A percentile compares a stretch with the other conserved stretches of the same genome.
Conservation (phyloP, 257 asterid species). For the Datura wrightii region DNA sequence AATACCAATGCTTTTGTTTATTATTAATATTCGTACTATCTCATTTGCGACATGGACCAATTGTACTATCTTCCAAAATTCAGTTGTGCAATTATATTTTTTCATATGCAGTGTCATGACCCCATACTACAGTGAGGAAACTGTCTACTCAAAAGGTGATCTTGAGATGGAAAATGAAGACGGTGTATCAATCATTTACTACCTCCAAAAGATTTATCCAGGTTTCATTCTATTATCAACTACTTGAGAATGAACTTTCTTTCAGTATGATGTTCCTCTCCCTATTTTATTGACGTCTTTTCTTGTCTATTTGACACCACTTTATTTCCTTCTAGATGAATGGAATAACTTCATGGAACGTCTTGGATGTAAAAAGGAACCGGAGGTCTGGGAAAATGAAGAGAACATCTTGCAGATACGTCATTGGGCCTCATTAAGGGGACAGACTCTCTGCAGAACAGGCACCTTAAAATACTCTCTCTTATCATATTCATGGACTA, state of each 20-base stretch:
- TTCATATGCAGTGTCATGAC: slow-evolving; percentile 82
- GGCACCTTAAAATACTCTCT: slow-evolving; percentile 45
- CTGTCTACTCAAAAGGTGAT: slow-evolving; percentile 90
- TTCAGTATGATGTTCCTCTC: slow-evolving; percentile 32
- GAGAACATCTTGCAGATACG: slow-evolving; percentile 90
- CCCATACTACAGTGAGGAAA: slow-evolving; percentile 98
- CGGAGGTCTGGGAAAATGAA: slow-evolving; percentile 81
- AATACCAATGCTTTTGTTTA: background rate
- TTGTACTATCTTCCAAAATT: background rate
- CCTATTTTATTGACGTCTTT: slow-evolving; percentile 7
- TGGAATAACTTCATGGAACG: slow-evolving; percentile 97
- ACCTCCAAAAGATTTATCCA: slow-evolving; percentile 93
- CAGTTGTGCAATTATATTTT: slow-evolving; percentile 35
- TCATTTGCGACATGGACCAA: background rate
- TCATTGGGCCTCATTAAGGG: slow-evolving; percentile 99
- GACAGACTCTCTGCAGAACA: slow-evolving; percentile 97
- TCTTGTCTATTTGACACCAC: slow-evolving; percentile 27
- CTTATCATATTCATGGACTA: background rate
- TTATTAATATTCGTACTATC: background rate
- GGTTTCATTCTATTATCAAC: slow-evolving; percentile 51
- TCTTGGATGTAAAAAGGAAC: slow-evolving; percentile 65
- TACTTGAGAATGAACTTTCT: slow-evolving; percentile 6
- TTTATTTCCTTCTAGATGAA: slow-evolving; percentile 68
- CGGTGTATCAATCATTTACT: slow-evolving; percentile 86
- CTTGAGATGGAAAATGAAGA: slow-evolving; percentile 98